Evolutionary conservation across 2,329 filamentous ascomycete genomes (phyloP).

Genomic region (Didymella segeticola): DNA sequence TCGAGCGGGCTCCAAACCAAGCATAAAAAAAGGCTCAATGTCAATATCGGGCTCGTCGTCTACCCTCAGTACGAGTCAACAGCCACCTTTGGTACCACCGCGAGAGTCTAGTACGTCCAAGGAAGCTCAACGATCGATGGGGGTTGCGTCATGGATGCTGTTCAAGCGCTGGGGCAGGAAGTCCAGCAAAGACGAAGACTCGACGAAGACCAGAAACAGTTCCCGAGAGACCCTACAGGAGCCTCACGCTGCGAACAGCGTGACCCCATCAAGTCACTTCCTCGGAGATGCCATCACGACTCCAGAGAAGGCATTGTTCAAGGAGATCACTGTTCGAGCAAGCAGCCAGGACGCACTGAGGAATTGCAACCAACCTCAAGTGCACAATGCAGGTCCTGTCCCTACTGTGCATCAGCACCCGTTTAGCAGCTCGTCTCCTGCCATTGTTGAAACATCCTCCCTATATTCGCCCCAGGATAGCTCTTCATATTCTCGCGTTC

Average conservation of each 20-base stretch:
- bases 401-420: constrained; percentile 19
- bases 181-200: constrained; percentile 12
- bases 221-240: constrained; percentile 11
- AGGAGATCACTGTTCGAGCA: constrained; percentile 12
- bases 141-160: constrained; percentile 38
- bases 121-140: constrained; percentile 39
- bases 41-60: constrained; percentile 35
- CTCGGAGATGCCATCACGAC: constrained; percentile 12
- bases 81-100: constrained; percentile 35
- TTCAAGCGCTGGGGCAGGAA: constrained; percentile 26
- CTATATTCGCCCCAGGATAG: constrained; percentile 34
- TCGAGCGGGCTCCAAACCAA: constrained; percentile 30
- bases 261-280: constrained; percentile 1
- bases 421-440: constrained; percentile 21
- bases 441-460: constrained; percentile 28
- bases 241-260: neutral
- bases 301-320: constrained; percentile 22
- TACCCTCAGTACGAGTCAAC: constrained; percentile 23
- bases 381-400: constrained; percentile 1
- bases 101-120: constrained; percentile 43
- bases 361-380: constrained; percentile 10
- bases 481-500: constrained; percentile 21
- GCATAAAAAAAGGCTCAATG: constrained; percentile 27
- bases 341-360: constrained; percentile 8
- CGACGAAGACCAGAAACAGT: constrained; percentile 7